These are phyloP conservation scores for Grigorovia humatica DNA, from an alignment of 805 yeast genomes.

Conservation along the genomic window DNA sequence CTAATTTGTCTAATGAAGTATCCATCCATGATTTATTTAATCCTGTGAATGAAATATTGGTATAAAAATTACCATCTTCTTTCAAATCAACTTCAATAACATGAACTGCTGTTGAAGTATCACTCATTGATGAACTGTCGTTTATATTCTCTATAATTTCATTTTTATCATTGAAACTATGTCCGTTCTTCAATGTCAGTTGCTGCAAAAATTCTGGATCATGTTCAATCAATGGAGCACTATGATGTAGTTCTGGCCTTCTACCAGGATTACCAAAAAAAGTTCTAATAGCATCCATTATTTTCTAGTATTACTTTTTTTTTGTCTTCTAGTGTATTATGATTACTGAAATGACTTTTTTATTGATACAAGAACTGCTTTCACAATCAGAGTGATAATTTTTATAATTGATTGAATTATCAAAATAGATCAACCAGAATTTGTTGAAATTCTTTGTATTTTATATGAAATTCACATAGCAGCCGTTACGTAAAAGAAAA, in stretches of 20 bases:
- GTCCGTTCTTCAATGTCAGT: background rate
- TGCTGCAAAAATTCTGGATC: background rate
- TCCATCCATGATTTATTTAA: constrained; percentile 16
- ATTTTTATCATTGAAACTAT: constrained; percentile 1
- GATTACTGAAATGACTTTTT: background rate
- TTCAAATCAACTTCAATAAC: constrained; percentile 9
- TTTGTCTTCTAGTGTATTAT: background rate
- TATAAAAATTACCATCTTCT: constrained; percentile 11
- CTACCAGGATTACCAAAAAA: constrained; percentile 18
- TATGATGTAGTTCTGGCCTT: constrained; percentile 8
- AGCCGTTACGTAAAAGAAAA: background rate
- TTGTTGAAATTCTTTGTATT: background rate
- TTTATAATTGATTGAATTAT: background rate
- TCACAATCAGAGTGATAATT: background rate
- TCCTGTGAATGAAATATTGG: constrained; percentile 21
- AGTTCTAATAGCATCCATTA: constrained; percentile 14
- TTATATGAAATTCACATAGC: background rate
- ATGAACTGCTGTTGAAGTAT: constrained; percentile 8
- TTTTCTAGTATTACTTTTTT: background rate
- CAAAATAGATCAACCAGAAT: too few species aligned
- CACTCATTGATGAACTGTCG: constrained; percentile 7
- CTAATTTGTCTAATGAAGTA: constrained; percentile 17
- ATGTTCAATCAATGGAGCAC: constrained; percentile 5
- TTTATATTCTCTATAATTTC: background rate
- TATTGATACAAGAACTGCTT: too few species aligned